A percentile compares a stretch with the other conserved stretches of the same genome.
Evolutionary conservation across 1,284 basidiomycete genomes (phyloP).

Genomic region (Trichosporon sp.): DNA sequence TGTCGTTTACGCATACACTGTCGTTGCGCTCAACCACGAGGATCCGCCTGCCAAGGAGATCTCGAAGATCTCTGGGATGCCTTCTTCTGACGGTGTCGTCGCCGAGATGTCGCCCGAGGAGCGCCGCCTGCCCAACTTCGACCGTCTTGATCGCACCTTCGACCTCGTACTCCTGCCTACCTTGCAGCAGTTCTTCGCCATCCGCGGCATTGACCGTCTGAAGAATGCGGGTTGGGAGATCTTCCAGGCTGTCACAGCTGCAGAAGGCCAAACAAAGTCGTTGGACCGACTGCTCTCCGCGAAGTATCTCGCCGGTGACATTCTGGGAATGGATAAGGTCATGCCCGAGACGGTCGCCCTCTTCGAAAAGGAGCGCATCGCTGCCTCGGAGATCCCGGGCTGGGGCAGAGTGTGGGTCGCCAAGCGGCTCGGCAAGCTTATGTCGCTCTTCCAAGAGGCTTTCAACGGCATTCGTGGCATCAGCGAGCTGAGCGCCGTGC

Average conservation of each 20-base stretch:
- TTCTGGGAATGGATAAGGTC: conserved; percentile 23
- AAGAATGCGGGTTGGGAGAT: conserved; percentile 38
- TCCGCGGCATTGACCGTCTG: conserved; percentile 37
- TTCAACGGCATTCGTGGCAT: conserved; percentile 31
- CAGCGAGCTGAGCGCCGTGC: conserved; percentile 14
- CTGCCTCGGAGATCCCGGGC: conserved; percentile 29
- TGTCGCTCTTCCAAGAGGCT: conserved; percentile 31
- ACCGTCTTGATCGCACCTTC: conserved; percentile 32
- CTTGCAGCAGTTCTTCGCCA: conserved; percentile 24
- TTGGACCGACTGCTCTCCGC: conserved; percentile 30
- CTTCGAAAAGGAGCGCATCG: conserved; percentile 21
- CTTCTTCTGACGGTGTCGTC: conserved; percentile 31
- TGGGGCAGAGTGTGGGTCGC: conserved; percentile 38
- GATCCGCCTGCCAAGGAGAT: conserved; percentile 35
- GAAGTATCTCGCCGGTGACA: conserved; percentile 29
- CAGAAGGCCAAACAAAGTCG: conserved; percentile 11
- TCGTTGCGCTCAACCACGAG: conserved; percentile 32
- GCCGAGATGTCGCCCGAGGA: conserved; percentile 25
- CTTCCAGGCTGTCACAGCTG: conserved; percentile 33
- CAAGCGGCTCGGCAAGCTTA: conserved; percentile 29
- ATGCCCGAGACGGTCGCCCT: not conserved
- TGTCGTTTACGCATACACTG: conserved; percentile 41
- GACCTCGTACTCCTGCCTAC: conserved; percentile 36
- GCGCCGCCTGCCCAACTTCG: conserved; percentile 14
- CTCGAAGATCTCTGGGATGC: conserved; percentile 27